Percentiles rank a stretch among this genome's conserved stretches.
Evolutionary conservation across 306 rosid species (phyloP).

Genomic region (Cucurbita argyrosperma): DNA sequence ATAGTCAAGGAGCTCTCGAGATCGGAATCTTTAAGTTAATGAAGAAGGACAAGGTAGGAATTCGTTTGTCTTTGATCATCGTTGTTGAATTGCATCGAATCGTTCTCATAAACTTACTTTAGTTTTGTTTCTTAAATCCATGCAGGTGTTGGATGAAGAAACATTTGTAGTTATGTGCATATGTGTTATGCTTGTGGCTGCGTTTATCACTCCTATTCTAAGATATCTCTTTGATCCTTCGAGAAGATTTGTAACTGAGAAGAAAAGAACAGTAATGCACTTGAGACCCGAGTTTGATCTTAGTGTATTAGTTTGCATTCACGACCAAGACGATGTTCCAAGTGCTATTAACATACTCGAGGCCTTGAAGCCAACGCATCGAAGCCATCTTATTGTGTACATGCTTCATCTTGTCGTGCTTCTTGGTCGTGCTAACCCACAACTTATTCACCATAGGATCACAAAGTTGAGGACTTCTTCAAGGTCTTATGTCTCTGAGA

Average conservation of each 20-base stretch:
- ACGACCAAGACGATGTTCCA: constrained; percentile 12
- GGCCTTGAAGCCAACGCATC: constrained; percentile 15
- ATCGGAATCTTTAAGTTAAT: constrained; percentile 6
- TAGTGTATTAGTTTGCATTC: constrained; percentile 14
- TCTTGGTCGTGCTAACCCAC: constrained; percentile 11
- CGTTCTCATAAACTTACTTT: not conserved
- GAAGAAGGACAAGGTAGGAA: constrained; percentile 5
- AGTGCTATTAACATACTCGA: constrained; percentile 18
- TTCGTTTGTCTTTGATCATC: not conserved
- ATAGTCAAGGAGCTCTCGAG: constrained; percentile 22
- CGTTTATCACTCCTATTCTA: constrained; percentile 1
- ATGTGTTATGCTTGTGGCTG: constrained; percentile 7
- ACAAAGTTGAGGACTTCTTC: not conserved
- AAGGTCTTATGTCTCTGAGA: not conserved
- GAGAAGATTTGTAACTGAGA: constrained; percentile 7
- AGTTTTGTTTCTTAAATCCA: not conserved
- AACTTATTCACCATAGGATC: constrained; percentile 15
- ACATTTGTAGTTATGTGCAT: constrained; percentile 10
- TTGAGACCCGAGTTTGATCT: constrained; percentile 8
- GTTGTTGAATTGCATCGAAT: not conserved
- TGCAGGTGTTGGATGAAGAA: constrained; percentile 11
- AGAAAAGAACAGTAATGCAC: constrained; percentile 12
- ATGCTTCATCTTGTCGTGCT: constrained; percentile 21
- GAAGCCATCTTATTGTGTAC: constrained; percentile 9
- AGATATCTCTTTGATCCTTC: constrained; percentile 22